Base-by-base conservation (phyloP, 1,139 yeast species). In the Pichia sp. region DNA sequence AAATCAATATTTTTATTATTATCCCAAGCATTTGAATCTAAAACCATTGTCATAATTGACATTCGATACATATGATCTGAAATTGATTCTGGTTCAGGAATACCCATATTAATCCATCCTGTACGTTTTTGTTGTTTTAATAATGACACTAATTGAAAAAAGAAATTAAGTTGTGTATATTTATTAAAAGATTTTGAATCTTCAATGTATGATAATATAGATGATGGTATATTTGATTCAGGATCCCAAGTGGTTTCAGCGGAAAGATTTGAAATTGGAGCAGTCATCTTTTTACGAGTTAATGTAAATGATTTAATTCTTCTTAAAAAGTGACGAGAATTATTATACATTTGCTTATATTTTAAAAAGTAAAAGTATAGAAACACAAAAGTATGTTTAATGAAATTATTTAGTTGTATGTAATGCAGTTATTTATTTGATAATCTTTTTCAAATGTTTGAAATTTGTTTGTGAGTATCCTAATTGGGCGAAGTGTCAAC, bases 61-160 rank as follows among this genome's bases (percentile, higher is more conserved):
- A 94, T 92, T 50, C 99, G 75, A 62, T 92, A 92, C 97, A 92
- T 92, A 64, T 92, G 99, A 64, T 92, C 98, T 20, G 90, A 75
- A 46, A 92, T 90, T 41, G 90, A 80, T 64, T 92, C 94, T 1
- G 75, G 74, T 28, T 66, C 58, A 0, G 78, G 73, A 30, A 92
- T 73, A 12, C 77, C 78, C 57, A 79, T 78, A 58, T 89, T 90
- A 28, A 92, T 64, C 98, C 98, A 92, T 2, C 98, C 98, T 0
- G 97, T 90, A 60, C 98, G 76, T 55, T 76, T 80, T 55, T 87
- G 95, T 6, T 80, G 70, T 65, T 92, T 92, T 57, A 92, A 72
- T 33, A 78, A 73, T 45, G 86, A 75, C 2, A 89, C 76, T 41
- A 90, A 78, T 59, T 87, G 87, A 52, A 87, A 73, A 59, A 92